phyloP scores from a whole-genome alignment of 2,329 filamentous ascomycete species.

The Parastagonospora avenae region DNA sequence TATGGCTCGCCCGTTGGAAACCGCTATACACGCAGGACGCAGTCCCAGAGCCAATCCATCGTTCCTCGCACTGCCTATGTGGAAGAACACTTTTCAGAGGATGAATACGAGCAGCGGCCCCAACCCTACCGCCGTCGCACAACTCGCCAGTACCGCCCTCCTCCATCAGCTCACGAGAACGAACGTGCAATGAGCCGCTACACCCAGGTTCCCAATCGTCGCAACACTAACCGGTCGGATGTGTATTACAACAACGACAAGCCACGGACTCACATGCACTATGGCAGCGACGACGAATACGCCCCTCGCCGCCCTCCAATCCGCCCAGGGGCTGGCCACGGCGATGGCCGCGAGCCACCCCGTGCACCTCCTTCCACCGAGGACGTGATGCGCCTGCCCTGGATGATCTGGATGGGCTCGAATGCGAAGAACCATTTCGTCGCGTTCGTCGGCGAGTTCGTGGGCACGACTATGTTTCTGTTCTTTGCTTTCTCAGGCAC shows the following conservation, averaged over 20 bases:
- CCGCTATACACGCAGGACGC: constrained; percentile 13
- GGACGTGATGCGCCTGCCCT: constrained; percentile 43
- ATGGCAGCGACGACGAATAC: constrained; percentile 28
- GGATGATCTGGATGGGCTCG: constrained; percentile 45
- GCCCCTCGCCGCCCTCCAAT: constrained; percentile 12
- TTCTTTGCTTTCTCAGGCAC: constrained; percentile 53
- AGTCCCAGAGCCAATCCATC: constrained; percentile 7
- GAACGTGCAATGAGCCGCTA: constrained; percentile 12
- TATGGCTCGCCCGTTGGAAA: constrained; percentile 8
- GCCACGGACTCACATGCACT: constrained; percentile 25
- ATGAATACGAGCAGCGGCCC: constrained; percentile 24
- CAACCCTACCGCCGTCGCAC: constrained; percentile 31
- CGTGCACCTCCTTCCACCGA: constrained; percentile 35
- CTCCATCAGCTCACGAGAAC: constrained; percentile 33
- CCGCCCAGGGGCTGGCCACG: constrained; percentile 3
- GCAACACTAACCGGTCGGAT: constrained; percentile 19
- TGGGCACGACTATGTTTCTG: constrained; percentile 53
- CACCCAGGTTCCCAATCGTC: constrained; percentile 15
- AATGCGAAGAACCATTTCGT: constrained; percentile 49
- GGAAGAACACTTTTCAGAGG: constrained; percentile 37
- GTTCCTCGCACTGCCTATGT: constrained; percentile 22
- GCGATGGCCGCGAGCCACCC: constrained; percentile 25
- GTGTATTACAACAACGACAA: constrained; percentile 28
- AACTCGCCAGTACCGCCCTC: constrained; percentile 23
- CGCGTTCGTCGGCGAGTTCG: constrained; percentile 55